Evolutionary conservation across 768 basidiomycete genomes (phyloP).

Genomic region (Auricularia sp.): DNA sequence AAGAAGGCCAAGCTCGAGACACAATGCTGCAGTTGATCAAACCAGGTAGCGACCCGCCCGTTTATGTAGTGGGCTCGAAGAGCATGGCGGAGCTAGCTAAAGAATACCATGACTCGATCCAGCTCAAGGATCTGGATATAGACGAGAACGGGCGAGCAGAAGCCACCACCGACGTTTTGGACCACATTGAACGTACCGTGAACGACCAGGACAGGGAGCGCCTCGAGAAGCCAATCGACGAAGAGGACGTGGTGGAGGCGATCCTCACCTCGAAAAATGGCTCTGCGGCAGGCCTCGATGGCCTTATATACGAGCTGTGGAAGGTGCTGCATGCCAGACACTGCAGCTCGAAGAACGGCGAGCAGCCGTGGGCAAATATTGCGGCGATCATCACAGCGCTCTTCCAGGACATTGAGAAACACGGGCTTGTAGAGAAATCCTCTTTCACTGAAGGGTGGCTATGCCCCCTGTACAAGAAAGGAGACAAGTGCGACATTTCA

Average conservation of each 20-base stretch:
- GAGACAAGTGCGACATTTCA: constrained; percentile 2
- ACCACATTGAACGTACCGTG: not conserved
- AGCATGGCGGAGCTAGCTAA: too few relatives aligned
- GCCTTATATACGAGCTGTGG: not conserved
- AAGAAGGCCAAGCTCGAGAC: too few relatives aligned
- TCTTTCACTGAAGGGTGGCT: constrained; percentile 23
- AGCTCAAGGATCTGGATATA: too few relatives aligned
- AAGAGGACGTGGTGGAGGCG: not conserved
- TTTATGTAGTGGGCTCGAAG: too few relatives aligned
- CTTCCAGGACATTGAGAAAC: constrained; percentile 32
- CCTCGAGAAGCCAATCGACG: too few relatives aligned
- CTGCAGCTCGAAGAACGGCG: not conserved
- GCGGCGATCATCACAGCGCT: constrained; percentile 20
- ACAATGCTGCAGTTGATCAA: too few relatives aligned
- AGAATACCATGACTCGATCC: too few relatives aligned
- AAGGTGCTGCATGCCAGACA: not conserved
- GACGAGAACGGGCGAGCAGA: too few relatives aligned
- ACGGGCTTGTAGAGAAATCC: constrained; percentile 10
- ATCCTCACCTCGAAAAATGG: not conserved
- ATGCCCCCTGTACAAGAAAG: constrained; percentile 33
- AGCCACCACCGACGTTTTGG: too few relatives aligned
- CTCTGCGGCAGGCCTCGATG: not conserved
- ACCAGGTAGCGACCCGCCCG: too few relatives aligned
- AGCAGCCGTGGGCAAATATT: not conserved
- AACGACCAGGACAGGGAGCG: too few relatives aligned